Percentiles rank a stretch among this genome's conserved stretches.
phyloP scores from a whole-genome alignment of 1,284 basidiomycete species.

The Agaricales sp. region DNA sequence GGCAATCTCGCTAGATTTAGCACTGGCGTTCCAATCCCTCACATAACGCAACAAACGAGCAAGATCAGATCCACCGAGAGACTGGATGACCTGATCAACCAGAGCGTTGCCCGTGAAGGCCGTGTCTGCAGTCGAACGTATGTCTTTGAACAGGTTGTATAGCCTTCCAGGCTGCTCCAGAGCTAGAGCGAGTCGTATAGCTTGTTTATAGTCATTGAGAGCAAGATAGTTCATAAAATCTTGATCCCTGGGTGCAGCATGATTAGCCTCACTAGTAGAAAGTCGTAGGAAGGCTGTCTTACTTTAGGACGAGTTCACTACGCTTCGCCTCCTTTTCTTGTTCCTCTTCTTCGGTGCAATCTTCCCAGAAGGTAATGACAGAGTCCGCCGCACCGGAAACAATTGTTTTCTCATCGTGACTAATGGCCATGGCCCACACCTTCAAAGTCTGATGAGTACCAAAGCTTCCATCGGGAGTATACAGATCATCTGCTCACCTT shows the following conservation, averaged over 20 bases:
- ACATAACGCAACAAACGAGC: conserved; percentile 77
- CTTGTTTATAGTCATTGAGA: conserved; percentile 83
- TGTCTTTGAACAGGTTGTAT: conserved; percentile 67
- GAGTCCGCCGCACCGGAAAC: conserved; percentile 94
- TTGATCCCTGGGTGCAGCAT: conserved; percentile 63
- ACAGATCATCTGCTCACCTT: conserved; percentile 46
- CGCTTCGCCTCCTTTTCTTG: conserved; percentile 64
- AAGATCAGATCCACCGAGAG: conserved; percentile 65
- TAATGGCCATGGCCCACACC: conserved; percentile 90
- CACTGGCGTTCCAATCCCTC: conserved; percentile 90
- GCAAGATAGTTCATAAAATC: conserved; percentile 88
- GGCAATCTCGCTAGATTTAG: conserved; percentile 78
- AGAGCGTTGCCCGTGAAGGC: conserved; percentile 57
- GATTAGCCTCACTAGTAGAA: conserved; percentile 3
- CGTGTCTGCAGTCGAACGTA: conserved; percentile 28
- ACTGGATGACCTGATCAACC: conserved; percentile 77
- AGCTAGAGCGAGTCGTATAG: conserved; percentile 83
- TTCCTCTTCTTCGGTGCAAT: conserved; percentile 78
- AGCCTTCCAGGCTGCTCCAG: conserved; percentile 92
- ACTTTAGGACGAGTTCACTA: conserved; percentile 71
- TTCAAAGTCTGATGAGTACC: conserved; percentile 19
- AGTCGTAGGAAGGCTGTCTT: conserved; percentile 21
- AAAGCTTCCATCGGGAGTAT: conserved; percentile 1
- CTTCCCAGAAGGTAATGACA: conserved; percentile 88
- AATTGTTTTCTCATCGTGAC: conserved; percentile 68